Base-by-base conservation (phyloP, 2,329 filamentous ascomycete genomes). In the Apiospora sp. region DNA sequence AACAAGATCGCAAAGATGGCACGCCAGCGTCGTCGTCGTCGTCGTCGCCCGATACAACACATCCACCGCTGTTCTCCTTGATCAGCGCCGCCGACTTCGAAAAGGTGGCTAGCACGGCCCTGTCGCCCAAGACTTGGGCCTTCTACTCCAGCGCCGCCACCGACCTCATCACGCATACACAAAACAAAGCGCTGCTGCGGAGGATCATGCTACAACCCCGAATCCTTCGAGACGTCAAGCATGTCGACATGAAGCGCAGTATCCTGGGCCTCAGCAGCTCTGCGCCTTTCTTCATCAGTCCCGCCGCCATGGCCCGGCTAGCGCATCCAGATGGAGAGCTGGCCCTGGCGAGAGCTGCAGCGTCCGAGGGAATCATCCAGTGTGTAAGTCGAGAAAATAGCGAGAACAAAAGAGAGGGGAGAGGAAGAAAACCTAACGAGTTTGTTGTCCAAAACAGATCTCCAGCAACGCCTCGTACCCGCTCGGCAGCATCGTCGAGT, bases 71-170 rank as follows among this genome's bases (percentile, higher is more conserved):
- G 16, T 81, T 86, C n/a, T 86, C 84, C 14, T 78, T 91, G 34
- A 88, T 92, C 77, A 90, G 85, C 75, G 83, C 87, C 8, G 84
- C 90, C 74, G 91, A 93, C 81, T 92, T 92, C 77, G 86, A 89
- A 70, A 73, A 82, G 14, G 89, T 87, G 0, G 91, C 91, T 4
- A 85, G 86, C 22, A 82, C 83, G 37, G 87, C 86, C 7, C 84
- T 91, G 68, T 85, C 86, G 12, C 85, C 87, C 30, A 93, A 93
- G 77, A 88, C 91, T n/a, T 92, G 90, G 89, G 91, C 91, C 0
- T 93, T 92, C 77, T 89, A 91, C 78, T 92, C 89, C 27, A 92
- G 90, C 12, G 91, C 91, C 1, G 89, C 91, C 14, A 92, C 90
- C 7, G 91, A 87, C 77, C 80, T 84, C n/a, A 86, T 86, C 76